Conservation (phyloP, 1,139 yeast genomes). For the Insectozyma bohioensis region DNA sequence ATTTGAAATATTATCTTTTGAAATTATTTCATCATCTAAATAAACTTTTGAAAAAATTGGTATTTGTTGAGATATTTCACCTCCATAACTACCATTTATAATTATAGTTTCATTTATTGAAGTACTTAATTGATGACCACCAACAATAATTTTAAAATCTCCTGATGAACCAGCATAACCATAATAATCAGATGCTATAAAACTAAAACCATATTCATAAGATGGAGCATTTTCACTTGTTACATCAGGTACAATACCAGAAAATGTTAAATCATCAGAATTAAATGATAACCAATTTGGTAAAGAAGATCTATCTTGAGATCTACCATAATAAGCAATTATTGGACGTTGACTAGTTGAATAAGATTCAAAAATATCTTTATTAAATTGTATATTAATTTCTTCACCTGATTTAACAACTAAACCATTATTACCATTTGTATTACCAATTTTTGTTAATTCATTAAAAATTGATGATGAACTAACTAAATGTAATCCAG, state of each 20-base stretch:
- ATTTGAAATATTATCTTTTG: constrained; percentile 51
- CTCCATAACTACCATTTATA: constrained; percentile 67
- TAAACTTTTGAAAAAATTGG: constrained; percentile 58
- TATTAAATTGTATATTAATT: constrained; percentile 63
- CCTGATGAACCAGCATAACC: constrained; percentile 78
- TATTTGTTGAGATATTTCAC: constrained; percentile 51
- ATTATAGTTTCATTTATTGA: constrained; percentile 49
- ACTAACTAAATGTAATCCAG: constrained; percentile 49
- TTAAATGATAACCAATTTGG: constrained; percentile 88
- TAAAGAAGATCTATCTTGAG: constrained; percentile 77
- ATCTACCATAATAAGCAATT: constrained; percentile 79
- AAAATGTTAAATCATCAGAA: constrained; percentile 59
- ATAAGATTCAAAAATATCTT: constrained; percentile 51
- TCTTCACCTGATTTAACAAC: constrained; percentile 69
- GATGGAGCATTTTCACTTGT: constrained; percentile 89
- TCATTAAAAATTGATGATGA: constrained; percentile 45
- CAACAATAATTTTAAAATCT: constrained; percentile 71
- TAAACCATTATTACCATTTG: constrained; percentile 73
- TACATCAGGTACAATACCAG: constrained; percentile 86
- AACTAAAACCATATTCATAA: constrained; percentile 63
- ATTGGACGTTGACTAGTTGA: constrained; percentile 46
- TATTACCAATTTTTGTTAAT: constrained; percentile 56
- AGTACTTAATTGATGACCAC: constrained; percentile 84
- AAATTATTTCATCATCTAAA: constrained; percentile 57
- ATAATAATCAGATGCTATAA: constrained; percentile 75